These are phyloP conservation scores for Saccharomyces hybrid DNA, from an alignment of 1,139 yeast genomes.

Conservation along the genomic window DNA sequence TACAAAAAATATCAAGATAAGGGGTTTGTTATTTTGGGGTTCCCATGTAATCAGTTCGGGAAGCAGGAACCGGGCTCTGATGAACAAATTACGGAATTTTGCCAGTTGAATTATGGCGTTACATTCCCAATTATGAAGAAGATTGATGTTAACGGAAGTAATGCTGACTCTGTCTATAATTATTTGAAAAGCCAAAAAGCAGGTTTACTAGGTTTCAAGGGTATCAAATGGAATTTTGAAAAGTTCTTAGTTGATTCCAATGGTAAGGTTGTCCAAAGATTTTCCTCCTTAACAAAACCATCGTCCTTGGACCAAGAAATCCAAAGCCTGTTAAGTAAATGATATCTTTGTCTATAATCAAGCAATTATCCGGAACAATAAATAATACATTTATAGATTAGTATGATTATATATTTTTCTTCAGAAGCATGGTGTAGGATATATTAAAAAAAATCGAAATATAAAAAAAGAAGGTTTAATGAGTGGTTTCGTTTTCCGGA, in stretches of 20 bases:
- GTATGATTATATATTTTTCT: not conserved
- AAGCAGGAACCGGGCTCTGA: conserved; percentile 78
- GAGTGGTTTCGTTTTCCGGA: not conserved
- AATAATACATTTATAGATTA: not conserved
- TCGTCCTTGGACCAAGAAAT: conserved; percentile 43
- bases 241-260: conserved; percentile 68
- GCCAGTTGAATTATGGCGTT: conserved; percentile 67
- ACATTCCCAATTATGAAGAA: conserved; percentile 83
- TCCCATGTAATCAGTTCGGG: conserved; percentile 91
- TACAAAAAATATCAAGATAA: conserved; percentile 69
- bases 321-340: conserved; percentile 35
- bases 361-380: not conserved
- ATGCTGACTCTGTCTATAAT: conserved; percentile 72
- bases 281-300: conserved; percentile 64
- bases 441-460: not conserved
- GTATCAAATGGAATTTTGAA: conserved; percentile 93
- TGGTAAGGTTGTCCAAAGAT: conserved; percentile 70
- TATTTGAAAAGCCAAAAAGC: conserved; percentile 53
- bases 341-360: not conserved
- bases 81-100: conserved; percentile 54
- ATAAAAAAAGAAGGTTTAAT: not conserved
- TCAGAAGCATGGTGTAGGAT: not conserved
- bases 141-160: conserved; percentile 79
- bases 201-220: conserved; percentile 67
- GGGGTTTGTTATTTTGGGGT: conserved; percentile 76